A percentile compares a stretch with the other conserved stretches of the same genome.
Conservation (phyloP, 257 asterid genomes). For the Anisodus tanguticus region DNA sequence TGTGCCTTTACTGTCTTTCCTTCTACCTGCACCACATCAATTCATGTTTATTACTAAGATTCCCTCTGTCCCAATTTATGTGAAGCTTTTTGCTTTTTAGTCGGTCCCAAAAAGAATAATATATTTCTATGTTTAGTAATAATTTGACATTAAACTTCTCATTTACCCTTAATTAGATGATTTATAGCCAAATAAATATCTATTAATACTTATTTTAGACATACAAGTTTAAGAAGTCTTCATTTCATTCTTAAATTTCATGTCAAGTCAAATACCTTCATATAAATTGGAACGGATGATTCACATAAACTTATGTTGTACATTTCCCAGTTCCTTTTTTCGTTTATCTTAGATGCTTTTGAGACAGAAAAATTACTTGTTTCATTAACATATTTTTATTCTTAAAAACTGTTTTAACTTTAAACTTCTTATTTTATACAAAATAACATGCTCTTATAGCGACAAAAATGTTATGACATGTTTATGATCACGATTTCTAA, state of each 20-base stretch:
- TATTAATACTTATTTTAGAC: no score
- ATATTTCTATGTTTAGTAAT: no score
- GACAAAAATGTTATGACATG: not conserved
- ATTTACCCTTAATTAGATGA: no score
- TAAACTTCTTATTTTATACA: not conserved
- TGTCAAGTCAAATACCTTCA: no score
- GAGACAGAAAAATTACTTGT: not conserved
- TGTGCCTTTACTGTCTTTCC: constrained; percentile 56
- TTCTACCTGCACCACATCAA: constrained; percentile 43
- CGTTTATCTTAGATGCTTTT: not conserved
- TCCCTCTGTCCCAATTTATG: no score
- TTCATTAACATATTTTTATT: not conserved
- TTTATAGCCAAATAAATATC: no score
- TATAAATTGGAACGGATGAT: no score
- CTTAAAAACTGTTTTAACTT: not conserved
- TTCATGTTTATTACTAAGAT: not conserved
- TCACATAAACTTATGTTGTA: not conserved
- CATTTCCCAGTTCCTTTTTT: not conserved
- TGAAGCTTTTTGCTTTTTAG: no score
- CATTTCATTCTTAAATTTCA: no score
- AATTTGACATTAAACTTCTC: no score
- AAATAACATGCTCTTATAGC: not conserved
- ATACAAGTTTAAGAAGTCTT: no score
- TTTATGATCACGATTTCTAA: not conserved
- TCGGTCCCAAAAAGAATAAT: no score